Evolutionary conservation across 2,329 filamentous ascomycete species (phyloP).

Genomic region (Elsinoe ampelina): DNA sequence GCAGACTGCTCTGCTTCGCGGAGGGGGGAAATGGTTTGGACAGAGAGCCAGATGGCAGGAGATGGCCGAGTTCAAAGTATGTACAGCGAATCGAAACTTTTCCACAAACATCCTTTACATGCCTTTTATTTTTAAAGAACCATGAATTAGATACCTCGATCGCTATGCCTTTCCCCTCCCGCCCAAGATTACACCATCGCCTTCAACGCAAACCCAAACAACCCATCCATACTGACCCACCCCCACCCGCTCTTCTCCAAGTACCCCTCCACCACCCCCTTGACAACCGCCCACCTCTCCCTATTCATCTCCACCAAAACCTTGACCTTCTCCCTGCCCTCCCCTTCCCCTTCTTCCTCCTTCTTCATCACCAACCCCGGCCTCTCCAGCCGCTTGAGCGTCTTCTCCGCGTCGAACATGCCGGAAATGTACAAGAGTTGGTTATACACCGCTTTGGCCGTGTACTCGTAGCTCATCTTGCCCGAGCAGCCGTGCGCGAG

Average conservation of each 20-base stretch:
- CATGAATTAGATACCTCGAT: neutral
- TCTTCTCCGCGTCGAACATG: slow-evolving; percentile 85
- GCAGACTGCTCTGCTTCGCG: neutral
- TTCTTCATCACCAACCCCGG: slow-evolving; percentile 30
- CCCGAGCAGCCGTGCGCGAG: slow-evolving; percentile 77
- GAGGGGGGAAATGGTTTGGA: neutral
- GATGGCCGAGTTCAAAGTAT: neutral
- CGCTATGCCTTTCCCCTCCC: neutral
- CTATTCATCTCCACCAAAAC: slow-evolving; percentile 78
- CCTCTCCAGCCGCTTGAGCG: slow-evolving; percentile 39
- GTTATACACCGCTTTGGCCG: slow-evolving; percentile 87
- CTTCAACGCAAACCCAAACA: slow-evolving; percentile 37
- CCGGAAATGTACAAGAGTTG: slow-evolving; percentile 80
- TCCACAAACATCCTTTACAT: no score
- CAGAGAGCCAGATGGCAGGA: neutral
- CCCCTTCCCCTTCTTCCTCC: slow-evolving; percentile 49
- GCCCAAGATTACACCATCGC: slow-evolving; percentile 19
- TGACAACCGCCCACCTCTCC: slow-evolving; percentile 64
- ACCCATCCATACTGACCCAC: slow-evolving; percentile 40
- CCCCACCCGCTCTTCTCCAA: slow-evolving; percentile 31
- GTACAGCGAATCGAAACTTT: slow-evolving; percentile 10
- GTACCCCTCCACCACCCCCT: slow-evolving; percentile 58
- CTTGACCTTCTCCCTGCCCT: slow-evolving; percentile 51
- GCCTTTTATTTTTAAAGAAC: no score
- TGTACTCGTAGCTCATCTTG: slow-evolving; percentile 78